Evolutionary conservation across 1,284 basidiomycete genomes (phyloP), one percentile per base, ranked within the genome.

Genomic region (Megacollybia platyphylla): DNA sequence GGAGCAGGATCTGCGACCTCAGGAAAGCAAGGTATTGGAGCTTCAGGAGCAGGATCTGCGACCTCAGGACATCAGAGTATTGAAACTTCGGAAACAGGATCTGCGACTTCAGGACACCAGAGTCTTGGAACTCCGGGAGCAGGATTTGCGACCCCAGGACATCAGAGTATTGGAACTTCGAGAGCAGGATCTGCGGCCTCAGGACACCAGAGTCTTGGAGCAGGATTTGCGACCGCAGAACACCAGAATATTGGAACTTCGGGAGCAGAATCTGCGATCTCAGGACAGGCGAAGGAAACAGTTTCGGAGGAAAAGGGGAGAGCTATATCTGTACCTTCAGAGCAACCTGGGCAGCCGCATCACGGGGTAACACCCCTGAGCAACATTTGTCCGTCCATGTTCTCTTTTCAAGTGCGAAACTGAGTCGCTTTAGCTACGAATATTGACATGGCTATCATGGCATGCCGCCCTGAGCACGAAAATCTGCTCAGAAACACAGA

Each of bases 381-480:
- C 45, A 69, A 72, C 46, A 84, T 85, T 36, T 60, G 81, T 82
- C 51, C 39, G 68, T 55, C 15, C 7, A n/a, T 27, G 5, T 31
- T 11, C 10, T 5, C 13, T 28, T 37, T 39, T 32, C 8, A 27
- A n/a, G 24, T 7, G 11, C 8, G 15, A 36, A 39, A 38, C 39
- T 30, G 31, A 36, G 13, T 38, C 11, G 32, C 34, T 44, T 13
- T 44, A 85, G 82, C 68, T 4, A 69, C 73, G 4, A 84, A 84
- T 47, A 80, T 86, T 41, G 70, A 82, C 35, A 75, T 79, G 61
- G 89, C 89, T 2, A 75, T 93, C 48, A 76, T 68, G 43, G 86
- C 84, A 0, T 90, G 84, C 57, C 70, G 75, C 40, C 73, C 77
- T 4, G 87, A 90, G 57, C 73, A 68, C 29, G 69, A 70, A 3